phyloP scores from a whole-genome alignment of 1,139 yeast genomes.

The Meyerozyma athensensis region DNA sequence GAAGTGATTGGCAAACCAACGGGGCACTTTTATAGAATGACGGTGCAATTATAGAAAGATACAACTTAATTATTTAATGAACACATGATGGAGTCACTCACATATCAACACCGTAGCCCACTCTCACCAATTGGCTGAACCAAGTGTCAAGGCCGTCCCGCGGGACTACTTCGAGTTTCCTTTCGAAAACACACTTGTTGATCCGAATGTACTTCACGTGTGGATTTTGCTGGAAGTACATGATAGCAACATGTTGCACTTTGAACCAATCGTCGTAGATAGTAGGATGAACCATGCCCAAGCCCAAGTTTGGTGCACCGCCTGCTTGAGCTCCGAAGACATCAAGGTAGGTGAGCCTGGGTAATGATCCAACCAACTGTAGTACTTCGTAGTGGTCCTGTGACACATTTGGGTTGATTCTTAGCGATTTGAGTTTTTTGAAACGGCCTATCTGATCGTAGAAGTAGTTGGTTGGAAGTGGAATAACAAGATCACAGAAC shows the following conservation, averaged over 20 bases:
- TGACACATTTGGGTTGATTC: slow-evolving; percentile 31
- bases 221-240: slow-evolving; percentile 24
- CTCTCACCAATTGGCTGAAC: slow-evolving; percentile 28
- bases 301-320: slow-evolving; percentile 52
- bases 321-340: slow-evolving; percentile 50
- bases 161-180: slow-evolving; percentile 27
- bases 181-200: slow-evolving; percentile 32
- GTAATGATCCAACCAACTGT: slow-evolving; percentile 21
- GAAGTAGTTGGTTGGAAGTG: slow-evolving; percentile 19
- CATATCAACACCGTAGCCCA: slow-evolving; percentile 3
- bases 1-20: not conserved
- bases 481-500: slow-evolving; percentile 25
- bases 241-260: slow-evolving; percentile 49
- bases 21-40: not conserved
- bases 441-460: slow-evolving; percentile 16
- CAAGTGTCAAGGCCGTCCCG: slow-evolving; percentile 40
- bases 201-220: slow-evolving; percentile 41
- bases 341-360: slow-evolving; percentile 34
- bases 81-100: not conserved
- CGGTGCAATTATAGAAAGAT: too few relatives aligned
- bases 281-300: slow-evolving; percentile 51
- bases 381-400: slow-evolving; percentile 21
- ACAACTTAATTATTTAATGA: not conserved
- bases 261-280: slow-evolving; percentile 55
- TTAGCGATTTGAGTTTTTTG: slow-evolving; percentile 24